Percentiles rank a stretch among this genome's conserved stretches.
Evolutionary conservation across 345 rosid species (phyloP).

Genomic region (Cardamine occulta): DNA sequence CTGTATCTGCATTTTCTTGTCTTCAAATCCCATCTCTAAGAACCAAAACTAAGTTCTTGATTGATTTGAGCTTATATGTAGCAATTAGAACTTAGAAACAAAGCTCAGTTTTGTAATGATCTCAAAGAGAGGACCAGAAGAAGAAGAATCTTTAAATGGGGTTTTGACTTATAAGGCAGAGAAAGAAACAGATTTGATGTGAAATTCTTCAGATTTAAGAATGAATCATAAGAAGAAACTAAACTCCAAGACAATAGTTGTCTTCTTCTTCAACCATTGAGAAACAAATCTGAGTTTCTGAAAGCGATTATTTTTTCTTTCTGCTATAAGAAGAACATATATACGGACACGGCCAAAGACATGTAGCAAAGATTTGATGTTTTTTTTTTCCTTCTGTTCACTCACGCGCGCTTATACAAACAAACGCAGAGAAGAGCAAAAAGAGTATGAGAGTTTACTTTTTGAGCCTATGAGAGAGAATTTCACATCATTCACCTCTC

Average conservation of each 20-base stretch:
- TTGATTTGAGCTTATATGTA: neutral
- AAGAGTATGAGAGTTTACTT: constrained; percentile 34
- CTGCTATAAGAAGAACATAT: constrained; percentile 30
- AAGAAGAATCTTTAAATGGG: constrained; percentile 15
- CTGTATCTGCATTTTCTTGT: constrained; percentile 50
- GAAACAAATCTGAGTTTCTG: constrained; percentile 41
- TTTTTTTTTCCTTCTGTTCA: neutral
- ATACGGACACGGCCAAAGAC: constrained; percentile 45
- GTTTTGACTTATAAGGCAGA: constrained; percentile 34
- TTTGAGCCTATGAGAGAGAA: constrained; percentile 43
- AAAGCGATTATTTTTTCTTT: constrained; percentile 31
- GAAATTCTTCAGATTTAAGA: neutral
- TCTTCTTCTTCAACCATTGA: constrained; percentile 39
- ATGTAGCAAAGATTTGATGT: constrained; percentile 46
- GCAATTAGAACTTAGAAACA: constrained; percentile 10
- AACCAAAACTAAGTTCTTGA: neutral
- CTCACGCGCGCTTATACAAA: constrained; percentile 34
- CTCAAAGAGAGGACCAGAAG: constrained; percentile 25
- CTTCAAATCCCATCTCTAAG: constrained; percentile 60
- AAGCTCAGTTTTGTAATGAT: constrained; percentile 30
- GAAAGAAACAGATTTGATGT: constrained; percentile 20
- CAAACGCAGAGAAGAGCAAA: neutral
- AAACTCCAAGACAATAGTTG: constrained; percentile 42
- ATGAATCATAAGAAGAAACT: constrained; percentile 27
- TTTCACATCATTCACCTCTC: constrained; percentile 39